phyloP scores from a whole-genome alignment of 352 stramenopile species.

The Phytophthora litchii region DNA sequence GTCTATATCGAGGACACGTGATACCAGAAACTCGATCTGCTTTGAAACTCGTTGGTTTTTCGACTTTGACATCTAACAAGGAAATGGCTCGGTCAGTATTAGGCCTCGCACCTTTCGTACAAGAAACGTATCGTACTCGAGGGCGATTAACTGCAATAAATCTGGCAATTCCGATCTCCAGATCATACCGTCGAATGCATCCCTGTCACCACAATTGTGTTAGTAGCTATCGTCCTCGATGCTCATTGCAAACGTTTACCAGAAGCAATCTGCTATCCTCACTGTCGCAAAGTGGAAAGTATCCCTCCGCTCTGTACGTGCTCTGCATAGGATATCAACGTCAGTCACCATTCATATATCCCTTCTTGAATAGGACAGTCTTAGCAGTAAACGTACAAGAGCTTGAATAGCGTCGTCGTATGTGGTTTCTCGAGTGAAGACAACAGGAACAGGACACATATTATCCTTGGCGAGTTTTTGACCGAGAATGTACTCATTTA shows the following conservation, averaged over 20 bases:
- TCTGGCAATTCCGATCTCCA: constrained; percentile 77
- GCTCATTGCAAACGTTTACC: constrained; percentile 24
- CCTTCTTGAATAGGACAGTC: too few species aligned
- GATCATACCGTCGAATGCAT: constrained; percentile 70
- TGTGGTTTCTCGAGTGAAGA: constrained; percentile 80
- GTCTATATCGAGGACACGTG: constrained; percentile 67
- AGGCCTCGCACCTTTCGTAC: too few species aligned
- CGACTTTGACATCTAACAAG: constrained; percentile 50
- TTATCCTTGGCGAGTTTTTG: constrained; percentile 72
- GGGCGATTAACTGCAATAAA: constrained; percentile 73
- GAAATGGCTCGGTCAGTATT: constrained; percentile 1
- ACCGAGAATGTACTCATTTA: constrained; percentile 78
- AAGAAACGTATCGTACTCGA: constrained; percentile 36
- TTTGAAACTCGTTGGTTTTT: constrained; percentile 56
- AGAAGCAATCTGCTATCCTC: constrained; percentile 53
- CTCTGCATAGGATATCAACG: constrained; percentile 37
- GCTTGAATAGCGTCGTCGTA: constrained; percentile 74
- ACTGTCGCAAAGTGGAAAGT: constrained; percentile 79
- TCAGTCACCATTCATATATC: too few species aligned
- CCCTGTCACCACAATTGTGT: constrained; percentile 35
- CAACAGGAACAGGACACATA: constrained; percentile 56
- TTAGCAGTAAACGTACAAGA: constrained; percentile 42
- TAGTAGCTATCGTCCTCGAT: neutral
- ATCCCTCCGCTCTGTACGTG: constrained; percentile 69
- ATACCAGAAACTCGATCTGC: constrained; percentile 74